These are phyloP conservation scores for Trichoderma harzianum DNA, from an alignment of 2,329 filamentous ascomycete genomes.

Conservation along the genomic window DNA sequence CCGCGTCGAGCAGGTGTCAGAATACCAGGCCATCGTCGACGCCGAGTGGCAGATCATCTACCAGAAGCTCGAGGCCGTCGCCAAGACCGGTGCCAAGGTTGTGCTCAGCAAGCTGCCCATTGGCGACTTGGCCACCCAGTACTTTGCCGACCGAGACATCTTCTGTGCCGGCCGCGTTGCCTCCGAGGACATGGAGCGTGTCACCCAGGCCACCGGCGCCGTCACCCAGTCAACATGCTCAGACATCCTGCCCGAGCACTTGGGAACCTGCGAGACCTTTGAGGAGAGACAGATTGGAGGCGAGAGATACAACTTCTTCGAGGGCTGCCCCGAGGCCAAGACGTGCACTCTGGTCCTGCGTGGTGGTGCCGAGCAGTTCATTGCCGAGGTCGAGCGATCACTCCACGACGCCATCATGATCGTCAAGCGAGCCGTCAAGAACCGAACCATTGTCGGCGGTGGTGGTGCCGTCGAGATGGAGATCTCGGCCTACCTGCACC, in stretches of 20 bases:
- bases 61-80: constrained; percentile 95
- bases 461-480: constrained; percentile 97
- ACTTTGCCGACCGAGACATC: constrained; percentile 94
- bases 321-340: constrained; percentile 91
- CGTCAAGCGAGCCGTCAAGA: constrained; percentile 95
- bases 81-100: constrained; percentile 94
- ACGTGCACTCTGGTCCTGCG: constrained; percentile 94
- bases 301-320: constrained; percentile 98
- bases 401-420: constrained; percentile 99
- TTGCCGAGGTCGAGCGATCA: constrained; percentile 95
- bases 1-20: constrained; percentile 94
- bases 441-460: constrained; percentile 90
- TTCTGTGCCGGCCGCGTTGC: constrained; percentile 96
- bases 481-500: constrained; percentile 86
- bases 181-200: constrained; percentile 89
- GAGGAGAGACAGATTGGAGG: constrained; percentile 97
- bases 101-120: constrained; percentile 97
- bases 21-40: constrained; percentile 99
- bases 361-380: constrained; percentile 97
- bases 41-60: constrained; percentile 99
- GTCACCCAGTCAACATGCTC: constrained; percentile 94
- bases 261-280: constrained; percentile 85
- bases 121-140: constrained; percentile 95
- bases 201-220: constrained; percentile 90
- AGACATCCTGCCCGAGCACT: constrained; percentile 83